phyloP scores from a whole-genome alignment of 495 filamentous ascomycete genomes.

The Hypoxylon lenormandii region DNA sequence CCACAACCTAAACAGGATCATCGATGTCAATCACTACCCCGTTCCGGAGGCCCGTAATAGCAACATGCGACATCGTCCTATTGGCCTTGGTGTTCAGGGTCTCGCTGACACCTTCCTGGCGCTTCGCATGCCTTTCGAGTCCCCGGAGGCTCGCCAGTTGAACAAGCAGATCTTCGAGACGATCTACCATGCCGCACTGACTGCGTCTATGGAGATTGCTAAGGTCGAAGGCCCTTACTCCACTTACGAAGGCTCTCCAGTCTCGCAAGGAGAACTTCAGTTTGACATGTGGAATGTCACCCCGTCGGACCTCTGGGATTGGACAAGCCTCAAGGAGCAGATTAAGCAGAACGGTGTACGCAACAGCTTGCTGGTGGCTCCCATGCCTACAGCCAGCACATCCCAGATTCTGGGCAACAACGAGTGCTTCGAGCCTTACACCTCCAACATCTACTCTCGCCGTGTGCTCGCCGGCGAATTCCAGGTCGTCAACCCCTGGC shows the following conservation, averaged over 20 bases:
- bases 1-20: slow-evolving; percentile 95
- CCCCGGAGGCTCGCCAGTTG: slow-evolving; percentile 87
- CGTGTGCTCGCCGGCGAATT: slow-evolving; percentile 98
- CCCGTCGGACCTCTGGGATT: slow-evolving; percentile 95
- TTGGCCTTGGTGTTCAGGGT: slow-evolving; percentile 96
- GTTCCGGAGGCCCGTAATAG: slow-evolving; percentile 90
- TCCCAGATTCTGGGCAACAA: slow-evolving; percentile 98
- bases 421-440: slow-evolving; percentile 99
- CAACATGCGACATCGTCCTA: slow-evolving; percentile 94
- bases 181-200: slow-evolving; percentile 95
- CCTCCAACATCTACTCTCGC: slow-evolving; percentile 98
- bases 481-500: slow-evolving; percentile 99
- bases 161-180: slow-evolving; percentile 99
- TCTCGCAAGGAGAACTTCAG: slow-evolving; percentile 94
- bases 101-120: slow-evolving; percentile 99
- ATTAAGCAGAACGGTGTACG: slow-evolving; percentile 92
- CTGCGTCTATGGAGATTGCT: slow-evolving; percentile 86
- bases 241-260: slow-evolving; percentile 91
- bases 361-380: slow-evolving; percentile 93
- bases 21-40: slow-evolving; percentile 96
- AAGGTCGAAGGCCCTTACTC: slow-evolving; percentile 84
- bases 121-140: slow-evolving; percentile 96
- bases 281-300: slow-evolving; percentile 99
- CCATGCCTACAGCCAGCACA: slow-evolving; percentile 97
- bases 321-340: slow-evolving; percentile 85